Evolutionary conservation across 108 stramenopile species (phyloP).

Genomic region (Licmophora abbreviata): DNA sequence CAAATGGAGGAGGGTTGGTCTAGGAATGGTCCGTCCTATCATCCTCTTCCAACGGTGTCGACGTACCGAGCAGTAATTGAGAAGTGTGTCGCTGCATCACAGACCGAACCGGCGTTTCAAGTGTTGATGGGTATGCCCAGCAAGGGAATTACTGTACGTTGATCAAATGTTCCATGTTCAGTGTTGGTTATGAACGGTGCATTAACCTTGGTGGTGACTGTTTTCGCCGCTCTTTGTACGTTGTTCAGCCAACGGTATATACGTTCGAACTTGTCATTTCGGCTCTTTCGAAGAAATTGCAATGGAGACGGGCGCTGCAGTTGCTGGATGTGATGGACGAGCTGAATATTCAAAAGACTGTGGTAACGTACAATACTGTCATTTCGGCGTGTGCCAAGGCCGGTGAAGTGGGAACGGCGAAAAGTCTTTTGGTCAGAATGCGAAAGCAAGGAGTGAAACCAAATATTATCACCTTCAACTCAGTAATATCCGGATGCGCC

Average conservation of each 20-base stretch:
- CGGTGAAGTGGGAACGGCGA: conserved; percentile 38
- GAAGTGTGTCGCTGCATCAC: conserved; percentile 28
- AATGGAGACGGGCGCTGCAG: conserved; percentile 50
- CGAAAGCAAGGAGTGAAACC: conserved; percentile 34
- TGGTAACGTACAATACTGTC: conserved; percentile 49
- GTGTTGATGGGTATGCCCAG: conserved; percentile 9
- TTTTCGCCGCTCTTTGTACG: too few species aligned
- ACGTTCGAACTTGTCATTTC: conserved; percentile 46
- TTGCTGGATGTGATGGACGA: conserved; percentile 48
- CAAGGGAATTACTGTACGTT: conserved; percentile 4
- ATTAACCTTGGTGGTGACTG: background rate
- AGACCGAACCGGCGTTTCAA: conserved; percentile 27
- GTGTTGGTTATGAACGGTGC: conserved; percentile 11
- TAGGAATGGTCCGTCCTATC: conserved; percentile 4
- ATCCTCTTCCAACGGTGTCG: conserved; percentile 26
- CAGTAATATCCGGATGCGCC: conserved; percentile 57
- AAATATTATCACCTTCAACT: conserved; percentile 52
- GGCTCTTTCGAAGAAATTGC: conserved; percentile 31
- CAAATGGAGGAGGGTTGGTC: conserved; percentile 25
- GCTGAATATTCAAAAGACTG: conserved; percentile 20
- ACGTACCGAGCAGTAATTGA: conserved; percentile 55
- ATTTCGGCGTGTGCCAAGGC: conserved; percentile 41
- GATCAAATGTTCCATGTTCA: conserved; percentile 13
- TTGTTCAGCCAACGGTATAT: conserved; percentile 25
- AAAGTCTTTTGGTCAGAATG: conserved; percentile 43